Percentiles rank a stretch among this genome's conserved stretches.
Conservation (phyloP, 768 basidiomycete genomes). For the Phanerochaete carnosa region DNA sequence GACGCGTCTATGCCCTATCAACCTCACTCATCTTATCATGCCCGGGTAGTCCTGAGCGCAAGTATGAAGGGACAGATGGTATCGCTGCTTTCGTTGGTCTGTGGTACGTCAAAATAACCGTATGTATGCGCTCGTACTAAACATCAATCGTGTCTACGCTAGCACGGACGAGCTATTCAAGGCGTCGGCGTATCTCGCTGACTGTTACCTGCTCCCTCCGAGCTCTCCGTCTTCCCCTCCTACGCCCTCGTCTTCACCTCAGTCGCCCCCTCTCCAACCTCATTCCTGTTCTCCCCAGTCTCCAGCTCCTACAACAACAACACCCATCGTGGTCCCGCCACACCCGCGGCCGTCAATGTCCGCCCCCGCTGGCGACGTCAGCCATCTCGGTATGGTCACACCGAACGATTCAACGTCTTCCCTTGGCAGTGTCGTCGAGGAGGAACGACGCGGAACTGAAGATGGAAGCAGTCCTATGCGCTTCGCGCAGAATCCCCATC, state of each 20-base stretch:
- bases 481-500: conserved; percentile 11
- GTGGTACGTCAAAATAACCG: conserved; percentile 40
- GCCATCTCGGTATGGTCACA: not conserved
- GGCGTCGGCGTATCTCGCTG: conserved; percentile 71
- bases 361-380: not conserved
- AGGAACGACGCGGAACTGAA: not conserved
- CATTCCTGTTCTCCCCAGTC: not conserved
- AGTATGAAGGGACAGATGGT: conserved; percentile 65
- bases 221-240: conserved; percentile 4
- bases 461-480: not conserved
- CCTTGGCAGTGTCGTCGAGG: not conserved
- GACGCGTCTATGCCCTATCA: not conserved
- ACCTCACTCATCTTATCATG: not conserved
- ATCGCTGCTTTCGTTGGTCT: conserved; percentile 69
- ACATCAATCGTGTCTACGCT: not conserved
- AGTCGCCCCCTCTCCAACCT: not conserved
- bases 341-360: not conserved
- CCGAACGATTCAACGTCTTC: conserved; percentile 6
- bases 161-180: conserved; percentile 80
- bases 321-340: not conserved
- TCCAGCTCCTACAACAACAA: not conserved
- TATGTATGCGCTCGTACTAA: not conserved
- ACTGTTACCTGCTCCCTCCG: conserved; percentile 32
- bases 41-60: conserved; percentile 48
- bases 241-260: conserved; percentile 4